phyloP scores from a whole-genome alignment of 1,139 yeast species.

The Kluyveromyces marxianus region DNA sequence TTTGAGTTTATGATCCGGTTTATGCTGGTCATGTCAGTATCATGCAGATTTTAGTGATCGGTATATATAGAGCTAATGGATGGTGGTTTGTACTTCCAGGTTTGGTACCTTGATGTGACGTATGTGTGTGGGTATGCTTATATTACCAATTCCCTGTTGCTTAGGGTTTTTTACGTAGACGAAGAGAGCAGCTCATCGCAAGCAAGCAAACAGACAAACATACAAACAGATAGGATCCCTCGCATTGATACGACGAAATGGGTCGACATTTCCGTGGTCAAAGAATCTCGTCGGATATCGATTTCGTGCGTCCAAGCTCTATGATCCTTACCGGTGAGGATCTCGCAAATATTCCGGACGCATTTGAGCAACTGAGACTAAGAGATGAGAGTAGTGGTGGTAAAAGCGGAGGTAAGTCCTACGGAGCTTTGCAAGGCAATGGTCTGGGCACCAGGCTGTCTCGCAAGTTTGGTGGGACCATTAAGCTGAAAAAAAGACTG shows the following conservation, averaged over 20 bases:
- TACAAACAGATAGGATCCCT: too few relatives aligned
- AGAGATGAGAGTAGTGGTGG: neutral
- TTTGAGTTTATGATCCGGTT: too few relatives aligned
- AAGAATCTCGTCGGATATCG: conserved; percentile 19
- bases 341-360: conserved; percentile 20
- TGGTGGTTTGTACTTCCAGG: too few relatives aligned
- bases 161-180: too few relatives aligned
- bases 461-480: conserved; percentile 24
- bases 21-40: neutral
- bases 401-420: neutral
- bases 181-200: too few relatives aligned
- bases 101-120: too few relatives aligned
- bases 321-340: conserved; percentile 25
- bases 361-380: conserved; percentile 5
- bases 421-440: neutral
- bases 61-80: neutral
- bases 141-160: too few relatives aligned
- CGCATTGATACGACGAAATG: conserved; percentile 12
- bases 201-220: too few relatives aligned
- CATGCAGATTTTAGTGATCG: too few relatives aligned
- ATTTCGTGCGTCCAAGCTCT: conserved; percentile 27
- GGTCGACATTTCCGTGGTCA: conserved; percentile 27
- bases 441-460: conserved; percentile 14
- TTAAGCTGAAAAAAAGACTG: conserved; percentile 22
- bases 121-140: too few relatives aligned